Evolutionary conservation across 129 eudicot genomes (phyloP).

Genomic region (Flaveria ramosissima): DNA sequence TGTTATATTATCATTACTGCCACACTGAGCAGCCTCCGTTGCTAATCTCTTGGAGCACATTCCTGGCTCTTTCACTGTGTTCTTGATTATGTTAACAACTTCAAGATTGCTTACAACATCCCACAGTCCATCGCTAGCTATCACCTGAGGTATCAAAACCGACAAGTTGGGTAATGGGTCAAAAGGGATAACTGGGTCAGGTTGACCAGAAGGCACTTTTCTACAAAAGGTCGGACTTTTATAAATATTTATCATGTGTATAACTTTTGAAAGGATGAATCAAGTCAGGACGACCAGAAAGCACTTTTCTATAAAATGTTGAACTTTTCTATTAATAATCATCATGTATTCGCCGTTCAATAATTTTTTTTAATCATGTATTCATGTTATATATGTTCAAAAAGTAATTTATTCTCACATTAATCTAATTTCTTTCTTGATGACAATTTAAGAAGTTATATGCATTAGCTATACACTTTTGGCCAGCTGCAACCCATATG

Average conservation of each 20-base stretch:
- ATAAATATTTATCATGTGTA: too few relatives aligned
- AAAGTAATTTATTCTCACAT: neutral
- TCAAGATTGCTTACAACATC: constrained; percentile 69
- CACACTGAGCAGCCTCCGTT: constrained; percentile 85
- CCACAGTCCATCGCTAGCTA: constrained; percentile 98
- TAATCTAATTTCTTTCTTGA: neutral
- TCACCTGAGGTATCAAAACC: constrained; percentile 53
- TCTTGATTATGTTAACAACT: constrained; percentile 65
- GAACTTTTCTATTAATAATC: too few relatives aligned
- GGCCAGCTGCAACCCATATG: neutral
- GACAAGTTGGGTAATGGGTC: neutral
- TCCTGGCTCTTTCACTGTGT: constrained; percentile 88
- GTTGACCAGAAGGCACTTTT: neutral
- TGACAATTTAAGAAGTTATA: neutral
- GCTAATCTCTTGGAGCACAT: constrained; percentile 99
- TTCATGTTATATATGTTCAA: neutral
- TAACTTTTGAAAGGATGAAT: too few relatives aligned
- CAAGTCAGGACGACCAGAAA: too few relatives aligned
- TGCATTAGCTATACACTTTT: neutral
- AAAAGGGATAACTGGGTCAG: neutral
- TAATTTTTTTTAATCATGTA: too few relatives aligned
- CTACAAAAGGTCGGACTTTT: neutral
- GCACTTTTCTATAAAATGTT: too few relatives aligned
- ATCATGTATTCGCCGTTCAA: too few relatives aligned
- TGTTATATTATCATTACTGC: constrained; percentile 93